A percentile compares a stretch with the other conserved stretches of the same genome.
phyloP scores from a whole-genome alignment of 805 yeast genomes.

The Metschnikowia shivogae region DNA sequence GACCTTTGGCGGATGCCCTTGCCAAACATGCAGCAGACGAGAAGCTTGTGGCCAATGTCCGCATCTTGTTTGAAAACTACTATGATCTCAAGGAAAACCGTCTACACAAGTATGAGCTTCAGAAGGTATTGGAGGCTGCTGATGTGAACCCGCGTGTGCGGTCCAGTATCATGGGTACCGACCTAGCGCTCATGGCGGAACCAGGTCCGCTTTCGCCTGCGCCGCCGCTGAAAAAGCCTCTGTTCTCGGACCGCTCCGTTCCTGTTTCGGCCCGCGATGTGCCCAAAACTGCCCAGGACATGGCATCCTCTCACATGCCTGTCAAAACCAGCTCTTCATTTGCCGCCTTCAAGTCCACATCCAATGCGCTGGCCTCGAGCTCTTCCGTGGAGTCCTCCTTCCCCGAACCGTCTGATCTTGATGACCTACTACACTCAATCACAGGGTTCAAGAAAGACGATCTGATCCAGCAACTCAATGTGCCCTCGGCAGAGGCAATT shows the following conservation, averaged over 20 bases:
- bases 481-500: constrained; percentile 22
- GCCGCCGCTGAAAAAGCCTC: too few relatives aligned
- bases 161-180: constrained; percentile 17
- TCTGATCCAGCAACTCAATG: constrained; percentile 28
- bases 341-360: neutral
- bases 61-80: constrained; percentile 23
- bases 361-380: neutral
- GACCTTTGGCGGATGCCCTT: constrained; percentile 21
- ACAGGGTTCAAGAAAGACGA: constrained; percentile 38
- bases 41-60: constrained; percentile 18
- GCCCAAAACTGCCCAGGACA: too few relatives aligned
- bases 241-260: too few relatives aligned
- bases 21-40: constrained; percentile 5
- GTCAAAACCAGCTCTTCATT: too few relatives aligned
- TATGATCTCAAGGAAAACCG: constrained; percentile 29
- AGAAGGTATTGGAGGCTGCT: constrained; percentile 35
- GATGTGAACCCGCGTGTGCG: constrained; percentile 25
- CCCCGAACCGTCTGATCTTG: neutral
- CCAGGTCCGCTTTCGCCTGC: too few relatives aligned
- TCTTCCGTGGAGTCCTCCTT: neutral
- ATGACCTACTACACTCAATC: constrained; percentile 17
- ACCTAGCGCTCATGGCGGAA: constrained; percentile 2
- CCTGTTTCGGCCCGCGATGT: too few relatives aligned
- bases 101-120: constrained; percentile 44
- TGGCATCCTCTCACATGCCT: too few relatives aligned